These are phyloP conservation scores for Syzygium aromaticum DNA, from an alignment of 345 rosid species.

Conservation along the genomic window DNA sequence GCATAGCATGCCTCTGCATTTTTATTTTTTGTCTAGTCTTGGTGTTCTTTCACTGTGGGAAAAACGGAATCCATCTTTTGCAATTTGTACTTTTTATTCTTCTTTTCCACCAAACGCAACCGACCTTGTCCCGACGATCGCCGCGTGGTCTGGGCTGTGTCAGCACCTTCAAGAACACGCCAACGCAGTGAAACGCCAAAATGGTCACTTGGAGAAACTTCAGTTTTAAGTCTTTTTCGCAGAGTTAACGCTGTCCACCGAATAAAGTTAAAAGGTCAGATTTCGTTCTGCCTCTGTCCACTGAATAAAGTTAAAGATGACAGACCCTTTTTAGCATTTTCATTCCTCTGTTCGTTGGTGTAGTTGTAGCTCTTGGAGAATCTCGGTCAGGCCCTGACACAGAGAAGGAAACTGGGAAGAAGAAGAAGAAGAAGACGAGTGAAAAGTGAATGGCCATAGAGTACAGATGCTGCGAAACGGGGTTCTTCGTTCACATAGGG, in stretches of 20 bases:
- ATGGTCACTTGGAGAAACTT: not conserved
- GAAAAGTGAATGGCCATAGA: slow-evolving; percentile 32
- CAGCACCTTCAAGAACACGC: not conserved
- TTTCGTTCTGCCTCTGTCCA: not conserved
- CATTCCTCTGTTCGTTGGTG: not conserved
- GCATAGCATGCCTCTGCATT: not conserved
- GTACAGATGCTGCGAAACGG: slow-evolving; percentile 35
- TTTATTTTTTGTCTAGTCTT: not conserved
- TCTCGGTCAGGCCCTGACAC: not conserved
- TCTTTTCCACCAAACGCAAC: not conserved
- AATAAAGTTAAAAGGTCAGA: not conserved
- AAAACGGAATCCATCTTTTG: not conserved
- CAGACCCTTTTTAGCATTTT: not conserved
- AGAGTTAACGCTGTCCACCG: not conserved
- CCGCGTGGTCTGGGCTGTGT: not conserved
- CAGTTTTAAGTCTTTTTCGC: not conserved
- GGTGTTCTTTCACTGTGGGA: not conserved
- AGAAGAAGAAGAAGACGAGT: not conserved
- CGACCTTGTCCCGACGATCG: not conserved
- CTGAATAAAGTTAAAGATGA: not conserved
- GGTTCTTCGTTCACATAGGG: slow-evolving; percentile 27
- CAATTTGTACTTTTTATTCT: not conserved
- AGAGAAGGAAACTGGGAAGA: not conserved
- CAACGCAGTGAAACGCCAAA: not conserved
- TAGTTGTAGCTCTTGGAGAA: not conserved